phyloP scores from a whole-genome alignment of 306 rosid genomes.

The Erythrophleum fordii region DNA sequence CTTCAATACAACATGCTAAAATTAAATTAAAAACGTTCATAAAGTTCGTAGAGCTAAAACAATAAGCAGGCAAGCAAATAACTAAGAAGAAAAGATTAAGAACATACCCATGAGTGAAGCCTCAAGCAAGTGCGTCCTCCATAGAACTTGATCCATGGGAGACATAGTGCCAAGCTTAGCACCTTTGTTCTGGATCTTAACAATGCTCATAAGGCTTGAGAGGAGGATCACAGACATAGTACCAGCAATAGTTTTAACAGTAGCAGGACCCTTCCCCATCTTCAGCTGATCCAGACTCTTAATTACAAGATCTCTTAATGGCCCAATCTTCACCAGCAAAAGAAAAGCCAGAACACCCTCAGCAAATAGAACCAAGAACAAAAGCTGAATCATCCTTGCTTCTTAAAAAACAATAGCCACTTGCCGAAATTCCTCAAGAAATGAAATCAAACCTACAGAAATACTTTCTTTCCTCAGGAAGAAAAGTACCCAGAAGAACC shows the following conservation, averaged over 20 bases:
- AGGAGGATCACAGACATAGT: constrained; percentile 90
- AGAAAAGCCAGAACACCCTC: constrained; percentile 76
- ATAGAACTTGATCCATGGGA: constrained; percentile 98
- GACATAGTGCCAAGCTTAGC: constrained; percentile 96
- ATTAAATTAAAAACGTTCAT: background rate
- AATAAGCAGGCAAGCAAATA: constrained; percentile 10
- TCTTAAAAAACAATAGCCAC: constrained; percentile 16
- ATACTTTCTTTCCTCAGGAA: constrained; percentile 18
- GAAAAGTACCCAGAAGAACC: constrained; percentile 19
- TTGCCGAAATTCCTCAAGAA: constrained; percentile 34
- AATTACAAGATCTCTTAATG: constrained; percentile 86
- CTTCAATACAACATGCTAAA: background rate
- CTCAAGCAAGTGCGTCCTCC: constrained; percentile 97
- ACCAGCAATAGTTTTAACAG: constrained; percentile 84
- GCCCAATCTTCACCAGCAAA: constrained; percentile 84
- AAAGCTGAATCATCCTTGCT: constrained; percentile 77
- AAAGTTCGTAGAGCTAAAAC: background rate
- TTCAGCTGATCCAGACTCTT: constrained; percentile 88
- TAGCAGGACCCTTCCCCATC: constrained; percentile 86
- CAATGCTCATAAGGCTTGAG: constrained; percentile 81
- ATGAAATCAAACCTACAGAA: constrained; percentile 16
- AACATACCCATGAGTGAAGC: constrained; percentile 86
- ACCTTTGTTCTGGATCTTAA: constrained; percentile 97
- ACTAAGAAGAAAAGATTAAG: constrained; percentile 7
- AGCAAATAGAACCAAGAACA: constrained; percentile 79